A percentile compares a stretch with the other conserved stretches of the same genome.
Conservation (phyloP, 352 stramenopile species). For the Phytophthora aleatoria region DNA sequence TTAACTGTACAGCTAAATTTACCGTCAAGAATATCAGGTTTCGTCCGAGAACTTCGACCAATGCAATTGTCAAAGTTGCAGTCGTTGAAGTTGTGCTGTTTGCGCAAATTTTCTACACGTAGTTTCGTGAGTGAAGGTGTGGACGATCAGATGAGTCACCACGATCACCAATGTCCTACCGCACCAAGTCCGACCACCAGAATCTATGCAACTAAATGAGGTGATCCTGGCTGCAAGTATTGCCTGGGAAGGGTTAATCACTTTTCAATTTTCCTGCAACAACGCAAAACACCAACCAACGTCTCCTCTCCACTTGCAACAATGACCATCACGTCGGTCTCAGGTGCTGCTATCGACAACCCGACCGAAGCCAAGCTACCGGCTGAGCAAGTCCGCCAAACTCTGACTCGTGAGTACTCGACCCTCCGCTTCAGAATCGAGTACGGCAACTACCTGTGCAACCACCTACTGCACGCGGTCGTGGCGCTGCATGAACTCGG, state of each 20-base stretch:
- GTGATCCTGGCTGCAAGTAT: neutral
- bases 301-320: neutral
- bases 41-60: too few relatives aligned
- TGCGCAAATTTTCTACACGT: slow-evolving; percentile 9
- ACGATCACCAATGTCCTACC: slow-evolving; percentile 26
- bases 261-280: slow-evolving; percentile 13
- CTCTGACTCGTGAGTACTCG: slow-evolving; percentile 39
- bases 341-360: neutral
- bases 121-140: slow-evolving; percentile 27
- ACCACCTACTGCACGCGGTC: slow-evolving; percentile 48
- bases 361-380: slow-evolving; percentile 15
- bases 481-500: slow-evolving; percentile 44
- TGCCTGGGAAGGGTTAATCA: slow-evolving; percentile 1
- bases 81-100: slow-evolving; percentile 14
- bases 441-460: slow-evolving; percentile 44
- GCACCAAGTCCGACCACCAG: slow-evolving; percentile 22
- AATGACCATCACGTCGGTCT: slow-evolving; percentile 2
- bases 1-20: slow-evolving; percentile 21
- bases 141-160: slow-evolving; percentile 22
- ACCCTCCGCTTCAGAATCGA: slow-evolving; percentile 41
- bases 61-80: neutral
- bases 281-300: slow-evolving; percentile 1
- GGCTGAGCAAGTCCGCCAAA: slow-evolving; percentile 33
- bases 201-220: neutral
- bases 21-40: neutral